Evolutionary conservation across 2,329 filamentous ascomycete genomes (phyloP), one percentile per base, ranked within the genome.

Genomic region (Epichloe brachyelytri): DNA sequence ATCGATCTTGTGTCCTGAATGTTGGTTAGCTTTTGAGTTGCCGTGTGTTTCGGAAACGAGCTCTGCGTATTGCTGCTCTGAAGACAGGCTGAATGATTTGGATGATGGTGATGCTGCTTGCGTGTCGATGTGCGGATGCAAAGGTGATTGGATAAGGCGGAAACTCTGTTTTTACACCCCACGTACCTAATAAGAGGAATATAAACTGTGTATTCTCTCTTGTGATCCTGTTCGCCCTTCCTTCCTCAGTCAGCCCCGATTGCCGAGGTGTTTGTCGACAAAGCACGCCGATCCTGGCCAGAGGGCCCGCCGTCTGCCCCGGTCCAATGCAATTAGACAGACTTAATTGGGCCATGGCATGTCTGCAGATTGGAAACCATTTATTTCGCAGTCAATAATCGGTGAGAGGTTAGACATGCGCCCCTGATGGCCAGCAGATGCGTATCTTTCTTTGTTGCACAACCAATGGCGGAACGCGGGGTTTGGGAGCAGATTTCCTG

Each of bases 251-350:
- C 8, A 19, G 19, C 38, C 19, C 19, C 38, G 20, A 38, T 45
- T 46, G 51, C 47, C 47, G 37, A 52, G 47, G 30, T 30, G 30
- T 30, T 30, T 30, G 30, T 30, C 30, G 51, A 46, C 43, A 50
- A 52, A 46, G 41, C 17, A 19, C 46, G 46, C 46, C 43, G 43
- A 49, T 46, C 39, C 50, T 20, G 8, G 20, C 34, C 39, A 33
- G 20, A 15, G 40, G 34, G 44, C 30, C 45, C 50, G 39, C 34
- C 46, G 39, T 39, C 26, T 15, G n/a, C 46, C 46, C 46, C 41
- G 3, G 37, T 15, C 17, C 20, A 11, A 39, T 20, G 26, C 8
- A 11, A 19, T 20, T 14, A 33, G n/a, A 19, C 17, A 44, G 30
- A 30, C 39, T 45, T 34, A 22, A 44, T 50, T 38, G n/a, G 48